Evolutionary conservation across 345 rosid genomes (phyloP).

Genomic region (Linum usitatissimum): DNA sequence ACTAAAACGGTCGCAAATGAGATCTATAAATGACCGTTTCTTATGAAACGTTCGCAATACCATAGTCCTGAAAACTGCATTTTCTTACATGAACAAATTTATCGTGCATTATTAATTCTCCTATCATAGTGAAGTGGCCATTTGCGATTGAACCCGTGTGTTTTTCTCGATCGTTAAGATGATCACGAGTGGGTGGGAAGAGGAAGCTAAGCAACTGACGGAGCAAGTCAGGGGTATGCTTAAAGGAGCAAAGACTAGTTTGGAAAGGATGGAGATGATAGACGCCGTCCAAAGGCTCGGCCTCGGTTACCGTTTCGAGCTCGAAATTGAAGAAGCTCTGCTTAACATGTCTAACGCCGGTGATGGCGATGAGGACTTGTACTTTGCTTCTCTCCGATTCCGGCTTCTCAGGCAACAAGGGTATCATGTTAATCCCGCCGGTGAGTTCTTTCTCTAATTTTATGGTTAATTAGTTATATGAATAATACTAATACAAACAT

Average conservation of each 20-base stretch:
- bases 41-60: too few species aligned
- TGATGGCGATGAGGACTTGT: neutral
- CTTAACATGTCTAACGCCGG: neutral
- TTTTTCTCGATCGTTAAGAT: too few species aligned
- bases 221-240: neutral
- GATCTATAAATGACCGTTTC: too few species aligned
- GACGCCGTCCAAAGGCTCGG: conserved; percentile 19
- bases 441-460: too few species aligned
- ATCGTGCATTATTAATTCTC: too few species aligned
- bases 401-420: conserved; percentile 28
- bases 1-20: too few species aligned
- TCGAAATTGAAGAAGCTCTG: conserved; percentile 10
- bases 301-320: conserved; percentile 14
- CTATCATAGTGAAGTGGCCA: too few species aligned
- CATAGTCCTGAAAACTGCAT: too few species aligned
- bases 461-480: too few species aligned
- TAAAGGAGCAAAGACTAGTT: neutral
- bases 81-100: too few species aligned
- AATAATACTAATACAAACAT: too few species aligned
- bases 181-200: neutral
- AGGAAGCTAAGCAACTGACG: neutral
- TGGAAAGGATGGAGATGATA: neutral
- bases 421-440: conserved; percentile 13
- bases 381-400: conserved; percentile 21
- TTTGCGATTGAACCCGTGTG: too few species aligned